Conservation (phyloP, 2,329 filamentous ascomycete genomes). For the Cadophora malorum region DNA sequence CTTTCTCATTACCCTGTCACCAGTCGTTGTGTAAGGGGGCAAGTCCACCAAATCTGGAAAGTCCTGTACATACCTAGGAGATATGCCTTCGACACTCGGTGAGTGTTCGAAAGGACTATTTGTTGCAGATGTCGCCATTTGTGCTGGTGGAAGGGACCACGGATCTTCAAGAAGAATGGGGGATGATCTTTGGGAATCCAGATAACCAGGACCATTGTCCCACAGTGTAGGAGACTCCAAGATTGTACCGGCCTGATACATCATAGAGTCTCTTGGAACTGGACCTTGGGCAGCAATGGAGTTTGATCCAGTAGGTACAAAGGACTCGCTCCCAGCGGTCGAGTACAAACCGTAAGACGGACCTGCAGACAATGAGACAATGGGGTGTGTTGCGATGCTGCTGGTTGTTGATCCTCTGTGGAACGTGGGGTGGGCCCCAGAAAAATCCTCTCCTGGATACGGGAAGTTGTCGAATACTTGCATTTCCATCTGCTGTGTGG, state of each 20-base stretch:
- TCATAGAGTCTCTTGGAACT: slow-evolving; percentile 36
- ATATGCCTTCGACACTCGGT: slow-evolving; percentile 40
- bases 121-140: slow-evolving; percentile 37
- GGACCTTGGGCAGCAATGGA: slow-evolving; percentile 34
- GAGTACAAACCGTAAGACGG: slow-evolving; percentile 37
- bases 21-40: slow-evolving; percentile 41
- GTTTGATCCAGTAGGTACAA: slow-evolving; percentile 35
- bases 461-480: slow-evolving; percentile 41
- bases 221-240: slow-evolving; percentile 40
- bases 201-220: slow-evolving; percentile 35
- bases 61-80: slow-evolving; percentile 45
- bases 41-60: slow-evolving; percentile 40
- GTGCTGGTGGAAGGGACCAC: slow-evolving; percentile 36
- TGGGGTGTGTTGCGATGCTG: slow-evolving; percentile 32
- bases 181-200: slow-evolving; percentile 43
- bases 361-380: slow-evolving; percentile 36
- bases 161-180: slow-evolving; percentile 38
- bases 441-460: slow-evolving; percentile 41
- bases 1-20: slow-evolving; percentile 41
- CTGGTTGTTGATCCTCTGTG: slow-evolving; percentile 37
- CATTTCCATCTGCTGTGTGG: slow-evolving; percentile 42
- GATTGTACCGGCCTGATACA: slow-evolving; percentile 35
- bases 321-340: slow-evolving; percentile 36
- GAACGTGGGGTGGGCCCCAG: slow-evolving; percentile 35
- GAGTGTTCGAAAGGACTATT: slow-evolving; percentile 43